Base-by-base conservation (phyloP, 2,329 filamentous ascomycete species). In the Colletotrichum musae region DNA sequence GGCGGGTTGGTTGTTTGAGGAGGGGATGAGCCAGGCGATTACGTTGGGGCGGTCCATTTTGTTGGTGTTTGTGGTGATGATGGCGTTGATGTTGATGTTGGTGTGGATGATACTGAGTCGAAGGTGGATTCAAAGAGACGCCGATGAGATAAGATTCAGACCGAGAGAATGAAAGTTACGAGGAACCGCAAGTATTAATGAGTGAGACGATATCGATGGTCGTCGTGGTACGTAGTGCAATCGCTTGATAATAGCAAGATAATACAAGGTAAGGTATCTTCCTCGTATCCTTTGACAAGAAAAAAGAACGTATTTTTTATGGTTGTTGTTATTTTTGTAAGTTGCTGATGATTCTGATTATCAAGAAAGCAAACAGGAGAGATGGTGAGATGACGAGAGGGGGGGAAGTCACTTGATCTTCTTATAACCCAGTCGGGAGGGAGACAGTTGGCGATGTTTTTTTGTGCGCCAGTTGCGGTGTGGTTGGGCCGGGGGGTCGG, bases 1-100 rank as follows among this genome's bases (percentile, higher is more conserved):
- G 21, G 71, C 71, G 43, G 65, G 66, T 7, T 64, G 64, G 58
- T 72, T 72, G 18, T 60, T 69, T 21, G 65, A 60, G 5, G 71
- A 65, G 10, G 71, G 71, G 21, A 72, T 58, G 16, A 72, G 58
- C 71, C 71, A 72, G 26, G 69, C 71, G 58, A 72, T 72, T 51
- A 68, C 61, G 71, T 64, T 71, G 50, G 65, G 32, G 28, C 58
- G 52, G 32, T 70, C 64, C 68, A 70, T 70, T 28, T 26, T 51
- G 15, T 12, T 12, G 13, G 13, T 57, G 32, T n/a, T 26, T 36
- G 26, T 15, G 58, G 24, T 32, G 43, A 45, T 70, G 56, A 36
- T 64, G 53, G 28, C 9, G 39, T 51, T 32, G 18, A 48, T 21
- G 21, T 2, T 24, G 21, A 24, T 24, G 21, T 24, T 24, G 45